Base-by-base conservation (phyloP, 352 stramenopile genomes). In the Pythium sp. region DNA sequence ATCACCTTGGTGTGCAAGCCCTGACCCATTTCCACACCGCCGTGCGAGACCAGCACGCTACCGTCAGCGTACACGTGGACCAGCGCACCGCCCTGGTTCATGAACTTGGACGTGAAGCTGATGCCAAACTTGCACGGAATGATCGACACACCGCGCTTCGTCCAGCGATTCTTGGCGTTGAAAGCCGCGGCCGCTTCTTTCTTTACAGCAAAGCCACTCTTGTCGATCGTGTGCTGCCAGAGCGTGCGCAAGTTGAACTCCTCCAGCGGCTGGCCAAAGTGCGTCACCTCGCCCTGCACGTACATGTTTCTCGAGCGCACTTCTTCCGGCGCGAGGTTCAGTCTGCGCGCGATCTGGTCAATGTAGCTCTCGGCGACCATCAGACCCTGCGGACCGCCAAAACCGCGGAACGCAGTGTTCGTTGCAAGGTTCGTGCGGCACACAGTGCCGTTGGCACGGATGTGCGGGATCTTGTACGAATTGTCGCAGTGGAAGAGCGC, bases 1-100 rank as follows among this genome's bases (percentile, higher is more conserved):
- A 93, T 92, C 59, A 96, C 92, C 76, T 99, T 99, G 1, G 96
- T 99, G 76, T 99, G 94, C 6, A 99, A 75, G 12, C 96, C 97
- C 77, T 99, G 96, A 34, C 96, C 96, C 97, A 99, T 99, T 80
- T 99, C 97, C n/a, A 97, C 97, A 30, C 96, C 97, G 32, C 97
- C 96, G 67, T 99, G 96, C 11, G 90, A 97, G 9, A 99, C 84
- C 46, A 99, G 72, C 34, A 99, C 94, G 64, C 94, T 98, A 8
- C 95, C 96, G 68, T 99, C 97, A 1, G 83, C 84, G 74, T 99
- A 99, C 14, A 99, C 80, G 76, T 99, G 94, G 9, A 99, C 96
- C 14, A 99, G 82, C 2, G 96, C 79, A 1, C 95, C 96, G 28
- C 93, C 96, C 75, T 99, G 95, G 73, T 99, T 99, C 95, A 99